phyloP scores from a whole-genome alignment of 148 eudicot species.

The Rhododendron griersonianum region DNA sequence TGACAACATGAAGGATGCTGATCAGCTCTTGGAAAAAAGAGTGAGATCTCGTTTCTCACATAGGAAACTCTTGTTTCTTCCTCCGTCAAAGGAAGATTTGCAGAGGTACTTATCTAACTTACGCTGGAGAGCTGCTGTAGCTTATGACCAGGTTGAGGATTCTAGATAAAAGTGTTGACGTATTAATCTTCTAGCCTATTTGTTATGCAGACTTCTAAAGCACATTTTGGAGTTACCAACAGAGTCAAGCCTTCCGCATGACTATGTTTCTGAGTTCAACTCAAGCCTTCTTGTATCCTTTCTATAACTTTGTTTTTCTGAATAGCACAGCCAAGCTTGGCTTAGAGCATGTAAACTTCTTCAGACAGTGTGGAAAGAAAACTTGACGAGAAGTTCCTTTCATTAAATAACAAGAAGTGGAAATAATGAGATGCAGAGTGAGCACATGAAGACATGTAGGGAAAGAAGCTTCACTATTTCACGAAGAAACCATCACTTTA shows the following conservation, averaged over 20 bases:
- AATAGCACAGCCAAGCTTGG: not conserved
- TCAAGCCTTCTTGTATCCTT: conserved; percentile 74
- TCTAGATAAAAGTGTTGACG: not conserved
- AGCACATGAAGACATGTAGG: not conserved
- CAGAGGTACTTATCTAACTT: conserved; percentile 35
- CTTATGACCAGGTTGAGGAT: not conserved
- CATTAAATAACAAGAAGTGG: not conserved
- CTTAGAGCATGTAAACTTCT: not conserved
- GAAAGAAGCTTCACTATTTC: not conserved
- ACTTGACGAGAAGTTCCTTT: not conserved
- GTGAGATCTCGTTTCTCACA: conserved; percentile 98
- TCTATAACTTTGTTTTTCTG: not conserved
- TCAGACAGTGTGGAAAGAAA: not conserved
- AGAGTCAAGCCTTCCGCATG: conserved; percentile 61
- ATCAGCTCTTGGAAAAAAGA: conserved; percentile 95
- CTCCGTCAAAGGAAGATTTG: conserved; percentile 73
- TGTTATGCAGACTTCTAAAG: conserved; percentile 54
- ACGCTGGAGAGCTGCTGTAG: not conserved
- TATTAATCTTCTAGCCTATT: conserved; percentile 7
- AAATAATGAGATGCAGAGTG: not conserved
- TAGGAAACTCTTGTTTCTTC: conserved; percentile 78
- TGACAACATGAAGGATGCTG: conserved; percentile 73
- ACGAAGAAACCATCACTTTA: not conserved
- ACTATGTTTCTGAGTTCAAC: conserved; percentile 55
- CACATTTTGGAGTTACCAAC: conserved; percentile 63